Evolutionary conservation across 331 rosid genomes (phyloP), one percentile per base, ranked within the genome.

Genomic region (Arachis monticola): DNA sequence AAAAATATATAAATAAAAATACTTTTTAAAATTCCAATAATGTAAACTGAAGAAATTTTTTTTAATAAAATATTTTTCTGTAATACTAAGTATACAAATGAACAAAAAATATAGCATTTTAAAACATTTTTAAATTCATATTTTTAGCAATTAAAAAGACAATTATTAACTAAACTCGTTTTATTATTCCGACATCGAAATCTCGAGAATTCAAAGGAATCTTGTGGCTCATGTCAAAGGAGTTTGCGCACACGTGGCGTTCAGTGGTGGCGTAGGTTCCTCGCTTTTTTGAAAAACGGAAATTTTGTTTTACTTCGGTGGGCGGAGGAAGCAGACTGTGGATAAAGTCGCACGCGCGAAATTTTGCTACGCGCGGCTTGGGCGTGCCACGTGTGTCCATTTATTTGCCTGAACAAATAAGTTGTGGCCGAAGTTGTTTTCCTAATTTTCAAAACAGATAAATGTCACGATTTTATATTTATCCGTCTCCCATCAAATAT

Each of bases 211-310:
- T 82, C 56, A 53, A 74, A 78, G 83, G 78, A 81, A 85, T 87
- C 92, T 69, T 86, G 92, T 86, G 96, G 96, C 87, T 88, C 77
- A 52, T 59, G 75, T 72, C 59, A 46, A 72, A 61, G 57, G 80
- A 63, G 48, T 48, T 47, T 8, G 1, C 10, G 31, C 50, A 71
- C 83, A 81, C 76, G 82, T 82, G 96, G 81, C 79, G 45, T 13
- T 0, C 7, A 3, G 3, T 0, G 17, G 60, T 79, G 42, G 13
- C 30, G 77, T 72, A 76, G 50, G 11, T 31, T 31, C 61, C 7
- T 52, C 50, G 5, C 71, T 75, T 52, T 67, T 57, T 31, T 31
- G 5, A 50, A 22, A 41, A 42, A 3, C 14, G 45, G 44, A 14
- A 61, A 61, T 75, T 74, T 14, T 44, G 5, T 38, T 45, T 13